Evolutionary conservation across 371 early-diverging fungal species (phyloP), one percentile per base, ranked within the genome.

Genomic region (Conidiobolus incongruus): DNA sequence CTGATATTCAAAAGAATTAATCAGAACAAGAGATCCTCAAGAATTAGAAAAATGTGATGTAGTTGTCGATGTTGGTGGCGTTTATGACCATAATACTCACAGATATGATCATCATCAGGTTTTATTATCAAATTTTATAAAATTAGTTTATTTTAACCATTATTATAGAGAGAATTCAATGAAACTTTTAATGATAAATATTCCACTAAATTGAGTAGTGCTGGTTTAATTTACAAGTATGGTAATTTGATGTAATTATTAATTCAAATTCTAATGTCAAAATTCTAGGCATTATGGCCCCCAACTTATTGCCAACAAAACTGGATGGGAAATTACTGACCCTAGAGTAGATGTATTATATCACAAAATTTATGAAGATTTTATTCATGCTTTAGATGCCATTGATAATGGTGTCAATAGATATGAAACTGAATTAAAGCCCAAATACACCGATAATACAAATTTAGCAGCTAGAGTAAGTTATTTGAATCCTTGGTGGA

Each of bases 61-160:
- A 45, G 85, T 98, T 17, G 92, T 94, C 10, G 99, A 98, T 56
- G 99, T 98, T 4, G 99, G 99, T 35, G 90, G 87, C 35, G 83
- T 77, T 17, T 97, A 91, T 60, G 81, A 84, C 60, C 86, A 81
- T 35, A 60, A 57, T 24, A 60, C 54, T 22, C 60, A 72, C 41
- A 68, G 85, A 36, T 98, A 75, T 56, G 99, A 98, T 54, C 99
- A 98, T 54, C 99, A 98, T 55, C 96, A 96, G 60, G 66, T 64
- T 50, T 44, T n/a, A n/a, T 35, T 33, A 13, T 15, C 6, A 39
- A 21, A 26, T 7, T 23, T 21, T 23, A 4, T 39, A 17, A n/a
- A 10, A 17, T 38, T 17, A 30, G 21, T 4, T 13, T 7, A 11
- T 7, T 21, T 29, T 17, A 35, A 20, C 12, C 8, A 4, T 26